Conservation (phyloP, 176 grass and related monocot genomes). For the Saccharum spontaneum region DNA sequence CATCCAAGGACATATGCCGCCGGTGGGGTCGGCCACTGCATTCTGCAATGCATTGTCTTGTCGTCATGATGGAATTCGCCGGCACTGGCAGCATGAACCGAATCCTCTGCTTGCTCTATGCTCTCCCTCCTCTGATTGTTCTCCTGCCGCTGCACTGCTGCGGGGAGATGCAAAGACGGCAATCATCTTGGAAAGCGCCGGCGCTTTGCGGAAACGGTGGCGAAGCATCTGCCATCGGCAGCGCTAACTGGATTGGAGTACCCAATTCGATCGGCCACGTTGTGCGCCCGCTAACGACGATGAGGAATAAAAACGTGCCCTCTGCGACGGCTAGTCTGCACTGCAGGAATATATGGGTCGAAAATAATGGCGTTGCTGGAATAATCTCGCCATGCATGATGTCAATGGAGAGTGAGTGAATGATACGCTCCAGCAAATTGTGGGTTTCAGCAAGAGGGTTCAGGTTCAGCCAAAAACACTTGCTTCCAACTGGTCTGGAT, state of each 20-base stretch:
- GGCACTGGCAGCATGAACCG: conserved; percentile 18
- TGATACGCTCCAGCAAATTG: not conserved
- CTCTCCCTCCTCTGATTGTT: not conserved
- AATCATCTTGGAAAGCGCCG: conserved; percentile 55
- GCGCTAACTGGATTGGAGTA: not conserved
- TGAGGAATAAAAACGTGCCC: conserved; percentile 29
- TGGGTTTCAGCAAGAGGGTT: not conserved
- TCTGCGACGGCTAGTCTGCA: not conserved
- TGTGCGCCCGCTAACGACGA: not conserved
- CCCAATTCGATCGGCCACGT: conserved; percentile 35
- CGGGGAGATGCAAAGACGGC: conserved; percentile 49
- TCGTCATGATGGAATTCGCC: conserved; percentile 3
- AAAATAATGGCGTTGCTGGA: not conserved
- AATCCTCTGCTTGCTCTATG: conserved; percentile 25
- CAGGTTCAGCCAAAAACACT: not conserved
- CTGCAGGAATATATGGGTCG: not conserved
- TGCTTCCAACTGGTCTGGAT: not conserved
- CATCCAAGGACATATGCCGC: conserved; percentile 6
- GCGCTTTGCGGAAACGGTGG: conserved; percentile 40
- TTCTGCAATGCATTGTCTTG: not conserved
- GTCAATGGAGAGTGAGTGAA: not conserved
- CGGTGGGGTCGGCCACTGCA: not conserved
- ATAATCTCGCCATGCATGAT: not conserved
- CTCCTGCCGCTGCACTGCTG: not conserved
- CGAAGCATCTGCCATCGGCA: conserved; percentile 36